Percentiles rank a stretch among this genome's conserved stretches.
These are phyloP conservation scores for Corinectria fuckeliana DNA, from an alignment of 2,329 filamentous ascomycete species.

Conservation along the genomic window DNA sequence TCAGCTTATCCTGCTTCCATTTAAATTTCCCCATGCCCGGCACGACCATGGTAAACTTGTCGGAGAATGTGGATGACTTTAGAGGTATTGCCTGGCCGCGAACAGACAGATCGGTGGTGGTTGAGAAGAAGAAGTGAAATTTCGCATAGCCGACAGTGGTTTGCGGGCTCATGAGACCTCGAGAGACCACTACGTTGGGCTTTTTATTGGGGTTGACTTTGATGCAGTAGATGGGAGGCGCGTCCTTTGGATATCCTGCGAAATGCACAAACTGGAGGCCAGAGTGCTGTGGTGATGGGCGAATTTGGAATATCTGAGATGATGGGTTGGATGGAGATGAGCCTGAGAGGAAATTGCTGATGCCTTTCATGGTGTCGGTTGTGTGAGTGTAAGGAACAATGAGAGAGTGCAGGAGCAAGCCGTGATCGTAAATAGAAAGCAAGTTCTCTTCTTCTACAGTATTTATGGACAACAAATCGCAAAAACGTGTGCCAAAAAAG, in stretches of 20 bases:
- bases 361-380: conserved; percentile 11
- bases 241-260: conserved; percentile 17
- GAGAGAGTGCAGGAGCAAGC: background rate
- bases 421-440: too few relatives aligned
- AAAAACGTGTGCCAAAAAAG: background rate
- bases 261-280: conserved; percentile 21
- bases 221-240: conserved; percentile 32
- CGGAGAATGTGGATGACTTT: conserved; percentile 22
- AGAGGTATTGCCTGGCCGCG: conserved; percentile 29
- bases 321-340: conserved; percentile 10
- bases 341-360: conserved; percentile 23
- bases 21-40: conserved; percentile 34
- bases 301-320: conserved; percentile 20
- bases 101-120: conserved; percentile 26
- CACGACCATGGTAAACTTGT: conserved; percentile 24
- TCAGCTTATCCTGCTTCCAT: conserved; percentile 35
- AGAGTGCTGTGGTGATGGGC: conserved; percentile 11
- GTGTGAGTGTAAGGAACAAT: background rate
- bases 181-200: conserved; percentile 26
- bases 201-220: conserved; percentile 5
- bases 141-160: conserved; percentile 27
- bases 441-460: background rate
- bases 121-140: conserved; percentile 26
- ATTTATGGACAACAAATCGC: too few relatives aligned
- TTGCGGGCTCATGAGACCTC: conserved; percentile 20